Base-by-base conservation (phyloP, 345 rosid species). In the Eucalyptus erythrocorys region DNA sequence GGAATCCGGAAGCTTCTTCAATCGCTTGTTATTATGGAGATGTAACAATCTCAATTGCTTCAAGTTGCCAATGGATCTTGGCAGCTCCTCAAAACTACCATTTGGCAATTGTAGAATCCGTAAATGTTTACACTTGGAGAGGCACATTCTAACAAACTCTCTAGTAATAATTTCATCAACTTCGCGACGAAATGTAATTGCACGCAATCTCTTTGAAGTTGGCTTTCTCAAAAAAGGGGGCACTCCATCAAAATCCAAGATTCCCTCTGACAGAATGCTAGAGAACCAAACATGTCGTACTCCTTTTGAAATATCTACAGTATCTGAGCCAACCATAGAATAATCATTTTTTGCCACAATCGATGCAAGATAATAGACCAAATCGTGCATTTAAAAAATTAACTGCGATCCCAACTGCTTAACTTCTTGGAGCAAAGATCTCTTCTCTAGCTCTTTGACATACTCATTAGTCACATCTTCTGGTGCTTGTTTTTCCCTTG, bases 401-500 rank as follows among this genome's bases (percentile, higher is more conserved):
- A 17, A 3, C 0, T 0, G 0, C 2, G 7, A 9, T 34, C 40
- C 81, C 5, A 1, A 40, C 1, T 17, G 4, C 7, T 0, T 0
- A 37, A 71, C 81, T 37, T 71, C 81, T 34, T 71, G 14, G 26
- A 71, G 19, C 24, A 34, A 71, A 71, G 81, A 71, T 71, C 4
- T 71, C 0, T 71, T 71, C 81, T 26, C 0, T 6, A 71, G 19
- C 45, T 71, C 45, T 32, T 10, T 71, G 6, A 37, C 0, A 21
- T 71, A 34, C 7, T 71, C 43, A 37, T 8, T 4, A 34, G 1
- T 13, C 0, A 5, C 13, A 1, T 71, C 81, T 34, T 5, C 24
- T 42, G 9, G 34, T 34, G 45, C 81, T 17, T 5, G 1, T 71
- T 71, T 16, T 19, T 37, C 43, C 13, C 26, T 19, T 34, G 81